phyloP scores from a whole-genome alignment of 805 yeast genomes.

The Candida morakotiae region DNA sequence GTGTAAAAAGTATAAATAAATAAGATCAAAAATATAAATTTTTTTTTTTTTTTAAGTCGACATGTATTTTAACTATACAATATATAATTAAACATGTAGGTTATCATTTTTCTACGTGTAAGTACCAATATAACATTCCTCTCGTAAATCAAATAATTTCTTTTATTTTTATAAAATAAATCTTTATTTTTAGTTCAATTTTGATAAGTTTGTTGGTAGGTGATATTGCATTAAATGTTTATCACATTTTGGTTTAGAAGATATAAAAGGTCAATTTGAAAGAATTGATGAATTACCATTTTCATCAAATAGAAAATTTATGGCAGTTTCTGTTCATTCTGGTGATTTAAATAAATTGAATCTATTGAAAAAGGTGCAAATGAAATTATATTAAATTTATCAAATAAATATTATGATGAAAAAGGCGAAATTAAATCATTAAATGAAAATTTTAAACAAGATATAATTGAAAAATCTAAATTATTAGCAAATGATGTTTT shows the following conservation, averaged over 20 bases:
- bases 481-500: constrained; percentile 77
- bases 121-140: no score
- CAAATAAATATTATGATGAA: constrained; percentile 54
- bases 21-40: no score
- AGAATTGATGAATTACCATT: constrained; percentile 79
- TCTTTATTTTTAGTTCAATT: no score
- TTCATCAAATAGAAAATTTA: constrained; percentile 77
- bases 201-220: constrained; percentile 81
- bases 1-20: no score
- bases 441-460: constrained; percentile 43
- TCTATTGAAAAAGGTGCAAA: constrained; percentile 87
- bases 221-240: constrained; percentile 82
- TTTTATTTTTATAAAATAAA: no score
- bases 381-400: constrained; percentile 63
- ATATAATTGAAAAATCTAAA: constrained; percentile 56
- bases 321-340: constrained; percentile 72
- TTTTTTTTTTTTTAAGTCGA: no score
- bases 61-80: no score
- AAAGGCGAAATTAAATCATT: constrained; percentile 60
- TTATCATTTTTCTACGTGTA: no score
- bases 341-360: constrained; percentile 56
- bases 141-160: no score
- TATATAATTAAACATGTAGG: no score
- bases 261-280: constrained; percentile 55
- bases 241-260: constrained; percentile 66